phyloP scores from a whole-genome alignment of 805 yeast genomes.

The Candida odintsovae region DNA sequence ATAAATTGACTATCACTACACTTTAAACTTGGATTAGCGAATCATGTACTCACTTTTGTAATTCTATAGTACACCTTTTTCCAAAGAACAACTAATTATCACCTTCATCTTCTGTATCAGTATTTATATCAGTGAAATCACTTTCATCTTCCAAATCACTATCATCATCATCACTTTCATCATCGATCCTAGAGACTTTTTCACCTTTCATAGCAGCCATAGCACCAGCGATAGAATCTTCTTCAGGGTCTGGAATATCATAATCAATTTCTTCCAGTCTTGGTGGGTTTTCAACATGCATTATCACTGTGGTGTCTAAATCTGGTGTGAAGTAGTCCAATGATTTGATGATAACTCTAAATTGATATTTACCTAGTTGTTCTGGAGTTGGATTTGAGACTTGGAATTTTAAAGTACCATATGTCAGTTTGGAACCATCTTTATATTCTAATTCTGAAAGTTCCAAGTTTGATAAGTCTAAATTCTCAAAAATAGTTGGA shows the following conservation, averaged over 20 bases:
- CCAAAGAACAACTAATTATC: constrained; percentile 19
- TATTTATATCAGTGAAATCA: constrained; percentile 47
- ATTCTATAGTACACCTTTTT: no score
- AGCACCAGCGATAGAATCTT: constrained; percentile 71
- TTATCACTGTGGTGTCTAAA: constrained; percentile 58
- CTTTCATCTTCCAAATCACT: constrained; percentile 38
- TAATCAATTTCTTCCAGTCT: constrained; percentile 40
- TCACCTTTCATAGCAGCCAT: constrained; percentile 65
- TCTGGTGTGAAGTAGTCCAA: constrained; percentile 81
- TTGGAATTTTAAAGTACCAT: constrained; percentile 75
- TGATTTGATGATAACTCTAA: constrained; percentile 65
- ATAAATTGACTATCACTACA: no score
- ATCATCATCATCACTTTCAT: constrained; percentile 36
- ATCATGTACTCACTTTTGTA: no score
- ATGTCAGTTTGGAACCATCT: constrained; percentile 27
- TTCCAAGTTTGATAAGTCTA: constrained; percentile 49
- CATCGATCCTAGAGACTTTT: constrained; percentile 38
- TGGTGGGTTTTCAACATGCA: constrained; percentile 65
- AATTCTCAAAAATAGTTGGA: constrained; percentile 46
- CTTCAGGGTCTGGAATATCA: constrained; percentile 67
- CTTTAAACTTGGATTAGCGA: no score
- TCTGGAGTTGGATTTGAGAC: constrained; percentile 76
- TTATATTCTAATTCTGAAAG: constrained; percentile 45
- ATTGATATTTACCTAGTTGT: constrained; percentile 55
- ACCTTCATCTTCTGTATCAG: constrained; percentile 58